Evolutionary conservation across 1,139 yeast species (phyloP).

Genomic region (Entelexis sorbosivorans): DNA sequence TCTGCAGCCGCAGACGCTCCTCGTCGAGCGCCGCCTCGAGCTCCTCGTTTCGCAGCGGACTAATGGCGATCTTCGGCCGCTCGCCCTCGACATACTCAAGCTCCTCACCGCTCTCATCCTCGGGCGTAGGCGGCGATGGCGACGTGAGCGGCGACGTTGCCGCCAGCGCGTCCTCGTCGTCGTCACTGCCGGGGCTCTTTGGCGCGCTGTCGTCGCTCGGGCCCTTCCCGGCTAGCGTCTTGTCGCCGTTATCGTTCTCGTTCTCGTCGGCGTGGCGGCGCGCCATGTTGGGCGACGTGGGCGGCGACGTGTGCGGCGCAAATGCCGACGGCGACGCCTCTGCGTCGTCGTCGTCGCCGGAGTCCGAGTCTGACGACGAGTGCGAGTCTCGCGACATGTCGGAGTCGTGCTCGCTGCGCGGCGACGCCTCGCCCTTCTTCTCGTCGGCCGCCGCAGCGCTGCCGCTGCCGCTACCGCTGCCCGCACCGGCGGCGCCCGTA

Average conservation of each 20-base stretch:
- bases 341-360: not conserved
- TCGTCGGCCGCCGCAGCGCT: not conserved
- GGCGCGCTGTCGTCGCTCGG: too few relatives aligned
- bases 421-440: not conserved
- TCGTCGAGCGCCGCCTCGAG: constrained; percentile 36
- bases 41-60: constrained; percentile 18
- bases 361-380: not conserved
- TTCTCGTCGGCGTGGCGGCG: not conserved
- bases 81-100: constrained; percentile 13
- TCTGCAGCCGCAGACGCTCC: constrained; percentile 52
- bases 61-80: constrained; percentile 19
- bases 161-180: not conserved
- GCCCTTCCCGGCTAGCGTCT: too few relatives aligned
- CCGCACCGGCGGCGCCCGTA: too few relatives aligned
- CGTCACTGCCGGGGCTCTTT: too few relatives aligned
- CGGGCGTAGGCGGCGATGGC: constrained; percentile 19
- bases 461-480: not conserved
- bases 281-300: not conserved
- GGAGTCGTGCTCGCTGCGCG: not conserved
- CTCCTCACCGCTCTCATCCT: constrained; percentile 16
- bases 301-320: constrained; percentile 1
- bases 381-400: not conserved
- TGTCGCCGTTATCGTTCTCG: not conserved
- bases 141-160: constrained; percentile 9
- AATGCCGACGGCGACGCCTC: constrained; percentile 2